Base-by-base conservation (phyloP, 768 basidiomycete genomes). In the Termitomyces sp. region DNA sequence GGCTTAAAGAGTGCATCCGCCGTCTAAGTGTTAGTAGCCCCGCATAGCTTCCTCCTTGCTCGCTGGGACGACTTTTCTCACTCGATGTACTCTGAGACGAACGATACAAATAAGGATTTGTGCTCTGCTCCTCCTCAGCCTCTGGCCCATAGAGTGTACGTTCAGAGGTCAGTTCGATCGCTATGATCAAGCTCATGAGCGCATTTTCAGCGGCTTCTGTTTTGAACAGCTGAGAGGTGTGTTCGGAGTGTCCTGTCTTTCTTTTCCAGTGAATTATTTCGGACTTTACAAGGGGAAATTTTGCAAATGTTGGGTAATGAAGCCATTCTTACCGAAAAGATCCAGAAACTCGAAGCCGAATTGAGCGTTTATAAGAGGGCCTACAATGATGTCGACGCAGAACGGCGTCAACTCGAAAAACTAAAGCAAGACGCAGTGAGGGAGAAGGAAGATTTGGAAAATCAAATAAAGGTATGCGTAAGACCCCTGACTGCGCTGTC, bases 331-430 rank as follows among this genome's bases (percentile, higher is more conserved):
- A 67, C 66, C 34, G 67, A 72, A 25, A 67, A 58, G 17, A 70
- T 77, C 23, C 67, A 66, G 39, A 65, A 69, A 37, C 71, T 80
- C 8, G 70, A 78, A 57, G 67, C 59, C 17, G 76, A 80, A n/a
- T 60, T 79, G 52, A 64, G 57, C 25, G 73, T 76, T 16, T 76
- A 78, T 60, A 76, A 78, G 61, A 70, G 69, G 16, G 77, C 76
- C 17, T 77, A 73, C 60, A 68, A 64, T 34, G 70, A 70, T 40
- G 66, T 74, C 30, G 72, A 76, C 27, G 59, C 67, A 12, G 74
- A 78, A 52, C 67, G 70, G 34, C 60, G 63, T 47, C 63, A 67
- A 44, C 67, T 73, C 21, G 68, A 74, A 55, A 66, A 60, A 50
- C 56, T 68, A 37, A 72, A 72, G 54, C 67, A 67, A 43, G 73